These are phyloP conservation scores for Penicillium polonicum DNA, from an alignment of 2,329 filamentous ascomycete species.

Conservation along the genomic window DNA sequence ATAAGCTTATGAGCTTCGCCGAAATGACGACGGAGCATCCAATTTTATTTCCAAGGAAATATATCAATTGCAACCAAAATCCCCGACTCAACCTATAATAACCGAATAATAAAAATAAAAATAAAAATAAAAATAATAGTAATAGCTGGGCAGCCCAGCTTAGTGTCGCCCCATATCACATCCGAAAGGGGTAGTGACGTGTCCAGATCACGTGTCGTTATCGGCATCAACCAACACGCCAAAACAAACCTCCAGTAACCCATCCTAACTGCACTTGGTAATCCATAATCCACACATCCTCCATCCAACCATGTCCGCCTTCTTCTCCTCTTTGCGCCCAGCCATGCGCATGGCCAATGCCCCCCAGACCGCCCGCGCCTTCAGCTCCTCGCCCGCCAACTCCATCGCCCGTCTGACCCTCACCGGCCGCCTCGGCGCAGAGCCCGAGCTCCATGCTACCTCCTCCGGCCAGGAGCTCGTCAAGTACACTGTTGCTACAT, in stretches of 20 bases:
- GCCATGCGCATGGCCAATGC: slow-evolving; percentile 48
- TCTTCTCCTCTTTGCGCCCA: slow-evolving; percentile 54
- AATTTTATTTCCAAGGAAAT: background rate
- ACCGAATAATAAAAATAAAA: background rate
- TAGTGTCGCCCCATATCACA: background rate
- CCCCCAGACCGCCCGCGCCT: slow-evolving; percentile 59
- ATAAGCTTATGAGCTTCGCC: background rate
- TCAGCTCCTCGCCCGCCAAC: slow-evolving; percentile 64
- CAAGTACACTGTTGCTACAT: slow-evolving; percentile 73
- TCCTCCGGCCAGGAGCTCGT: slow-evolving; percentile 71
- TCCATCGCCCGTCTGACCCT: slow-evolving; percentile 78
- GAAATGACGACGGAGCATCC: background rate
- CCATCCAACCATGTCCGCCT: slow-evolving; percentile 39
- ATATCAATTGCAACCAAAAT: background rate
- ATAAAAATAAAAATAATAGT: background rate
- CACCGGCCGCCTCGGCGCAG: slow-evolving; percentile 77
- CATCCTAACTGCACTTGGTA: background rate
- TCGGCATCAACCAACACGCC: background rate
- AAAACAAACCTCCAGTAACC: background rate
- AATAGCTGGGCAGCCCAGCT: background rate
- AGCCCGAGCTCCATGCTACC: slow-evolving; percentile 72
- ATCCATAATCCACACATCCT: background rate
- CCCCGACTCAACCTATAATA: background rate
- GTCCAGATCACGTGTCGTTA: slow-evolving; percentile 1
- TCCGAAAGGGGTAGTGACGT: slow-evolving; percentile 2